phyloP scores from a whole-genome alignment of 2,329 filamentous ascomycete genomes.

The Colletotrichum sp. region DNA sequence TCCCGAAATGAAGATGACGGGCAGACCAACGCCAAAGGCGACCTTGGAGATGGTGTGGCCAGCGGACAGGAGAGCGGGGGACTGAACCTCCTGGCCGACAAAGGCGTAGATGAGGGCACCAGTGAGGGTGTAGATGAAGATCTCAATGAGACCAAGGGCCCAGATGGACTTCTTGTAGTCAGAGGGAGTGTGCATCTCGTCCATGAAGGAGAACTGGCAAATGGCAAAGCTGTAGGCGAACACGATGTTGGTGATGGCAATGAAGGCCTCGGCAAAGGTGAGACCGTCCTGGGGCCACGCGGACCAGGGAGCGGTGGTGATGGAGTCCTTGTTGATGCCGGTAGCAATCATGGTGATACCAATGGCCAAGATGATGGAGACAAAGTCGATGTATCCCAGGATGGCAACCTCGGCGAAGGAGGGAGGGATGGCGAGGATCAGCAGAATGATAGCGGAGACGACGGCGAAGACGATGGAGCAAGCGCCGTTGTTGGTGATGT shows the following conservation, averaged over 20 bases:
- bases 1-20: conserved; percentile 77
- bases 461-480: conserved; percentile 52
- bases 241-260: conserved; percentile 71
- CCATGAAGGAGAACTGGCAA: conserved; percentile 59
- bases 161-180: conserved; percentile 61
- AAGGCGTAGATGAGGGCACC: conserved; percentile 74
- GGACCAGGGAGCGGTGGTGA: conserved; percentile 40
- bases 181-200: conserved; percentile 54
- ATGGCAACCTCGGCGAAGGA: conserved; percentile 55
- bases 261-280: conserved; percentile 59
- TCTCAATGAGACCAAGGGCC: conserved; percentile 66
- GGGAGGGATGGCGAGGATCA: conserved; percentile 50
- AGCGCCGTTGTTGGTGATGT: conserved; percentile 60
- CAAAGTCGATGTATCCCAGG: conserved; percentile 60
- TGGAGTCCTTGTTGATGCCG: conserved; percentile 46
- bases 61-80: conserved; percentile 72
- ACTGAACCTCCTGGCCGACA: conserved; percentile 65
- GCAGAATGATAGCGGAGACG: conserved; percentile 50
- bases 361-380: conserved; percentile 68
- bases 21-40: conserved; percentile 72
- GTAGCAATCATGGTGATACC: conserved; percentile 71
- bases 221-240: conserved; percentile 69
- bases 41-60: conserved; percentile 64
- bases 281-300: conserved; percentile 50
- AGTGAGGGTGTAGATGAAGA: conserved; percentile 69